Conservation (phyloP, 1,284 basidiomycete genomes). For the Puccinia coronata region DNA sequence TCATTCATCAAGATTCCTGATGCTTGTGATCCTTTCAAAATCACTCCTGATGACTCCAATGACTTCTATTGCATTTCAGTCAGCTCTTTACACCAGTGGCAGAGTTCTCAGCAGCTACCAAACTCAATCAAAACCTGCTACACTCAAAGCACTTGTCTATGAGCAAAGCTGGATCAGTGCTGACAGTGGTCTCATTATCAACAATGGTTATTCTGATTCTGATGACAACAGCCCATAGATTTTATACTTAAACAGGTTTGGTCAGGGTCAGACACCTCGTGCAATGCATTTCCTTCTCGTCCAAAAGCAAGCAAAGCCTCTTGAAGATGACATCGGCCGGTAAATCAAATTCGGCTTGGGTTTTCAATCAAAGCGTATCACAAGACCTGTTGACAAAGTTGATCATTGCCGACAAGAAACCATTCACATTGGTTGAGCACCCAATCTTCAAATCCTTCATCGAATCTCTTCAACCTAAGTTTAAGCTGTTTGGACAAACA, state of each 20-base stretch:
- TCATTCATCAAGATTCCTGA: not conserved
- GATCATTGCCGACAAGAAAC: not conserved
- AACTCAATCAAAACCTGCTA: not conserved
- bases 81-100: not conserved
- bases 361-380: not conserved
- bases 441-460: not conserved
- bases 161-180: constrained; percentile 5
- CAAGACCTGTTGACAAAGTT: not conserved
- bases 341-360: not conserved
- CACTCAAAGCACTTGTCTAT: not conserved
- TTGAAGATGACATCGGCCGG: not conserved
- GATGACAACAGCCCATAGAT: no score
- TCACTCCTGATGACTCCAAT: not conserved
- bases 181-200: not conserved
- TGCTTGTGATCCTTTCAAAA: not conserved
- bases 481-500: not conserved
- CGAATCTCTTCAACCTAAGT: not conserved
- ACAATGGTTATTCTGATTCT: not conserved
- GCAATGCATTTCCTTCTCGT: no score
- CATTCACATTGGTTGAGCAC: not conserved
- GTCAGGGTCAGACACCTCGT: no score
- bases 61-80: not conserved
- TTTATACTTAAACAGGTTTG: no score
- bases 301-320: not conserved
- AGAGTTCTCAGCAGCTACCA: not conserved